Evolutionary conservation across 495 filamentous ascomycete species (phyloP).

Genomic region (Podospora pseudocomata): DNA sequence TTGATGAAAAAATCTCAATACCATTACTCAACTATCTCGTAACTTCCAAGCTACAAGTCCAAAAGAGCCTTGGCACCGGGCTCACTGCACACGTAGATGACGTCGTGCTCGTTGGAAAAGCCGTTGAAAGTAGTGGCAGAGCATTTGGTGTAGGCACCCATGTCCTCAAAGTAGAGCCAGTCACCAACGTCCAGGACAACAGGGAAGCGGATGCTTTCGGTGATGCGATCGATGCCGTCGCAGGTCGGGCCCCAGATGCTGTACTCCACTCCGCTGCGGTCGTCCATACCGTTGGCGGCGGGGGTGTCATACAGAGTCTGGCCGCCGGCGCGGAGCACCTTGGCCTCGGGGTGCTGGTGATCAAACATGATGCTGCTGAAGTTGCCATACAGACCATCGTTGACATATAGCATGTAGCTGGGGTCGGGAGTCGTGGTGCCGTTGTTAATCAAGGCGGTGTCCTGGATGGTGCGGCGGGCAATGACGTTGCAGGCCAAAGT

Average conservation of each 20-base stretch:
- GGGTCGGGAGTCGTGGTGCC: conserved; percentile 41
- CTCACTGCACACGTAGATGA: conserved; percentile 93
- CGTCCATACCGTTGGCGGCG: conserved; percentile 35
- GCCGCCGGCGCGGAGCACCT: conserved; percentile 63
- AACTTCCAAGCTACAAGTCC: conserved; percentile 27
- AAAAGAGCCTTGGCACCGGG: conserved; percentile 76
- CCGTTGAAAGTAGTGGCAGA: conserved; percentile 98
- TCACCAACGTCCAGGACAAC: conserved; percentile 82
- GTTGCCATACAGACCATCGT: conserved; percentile 96
- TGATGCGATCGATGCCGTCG: conserved; percentile 93
- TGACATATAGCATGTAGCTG: conserved; percentile 94
- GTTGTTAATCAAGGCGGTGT: conserved; percentile 30
- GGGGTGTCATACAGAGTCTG: conserved; percentile 48
- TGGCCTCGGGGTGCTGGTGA: conserved; percentile 86
- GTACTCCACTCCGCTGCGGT: conserved; percentile 56
- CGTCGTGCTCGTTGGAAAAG: conserved; percentile 88
- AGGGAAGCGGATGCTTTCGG: conserved; percentile 66
- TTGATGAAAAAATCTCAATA: neutral
- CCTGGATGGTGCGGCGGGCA: conserved; percentile 80
- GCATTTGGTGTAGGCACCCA: conserved; percentile 98
- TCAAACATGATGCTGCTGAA: conserved; percentile 99
- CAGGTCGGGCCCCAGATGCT: conserved; percentile 98
- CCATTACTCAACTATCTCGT: neutral
- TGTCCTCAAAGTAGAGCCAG: conserved; percentile 97
- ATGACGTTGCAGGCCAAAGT: conserved; percentile 92